Evolutionary conservation across 768 basidiomycete genomes (phyloP).

Genomic region (Neoboletus brunneissimus): DNA sequence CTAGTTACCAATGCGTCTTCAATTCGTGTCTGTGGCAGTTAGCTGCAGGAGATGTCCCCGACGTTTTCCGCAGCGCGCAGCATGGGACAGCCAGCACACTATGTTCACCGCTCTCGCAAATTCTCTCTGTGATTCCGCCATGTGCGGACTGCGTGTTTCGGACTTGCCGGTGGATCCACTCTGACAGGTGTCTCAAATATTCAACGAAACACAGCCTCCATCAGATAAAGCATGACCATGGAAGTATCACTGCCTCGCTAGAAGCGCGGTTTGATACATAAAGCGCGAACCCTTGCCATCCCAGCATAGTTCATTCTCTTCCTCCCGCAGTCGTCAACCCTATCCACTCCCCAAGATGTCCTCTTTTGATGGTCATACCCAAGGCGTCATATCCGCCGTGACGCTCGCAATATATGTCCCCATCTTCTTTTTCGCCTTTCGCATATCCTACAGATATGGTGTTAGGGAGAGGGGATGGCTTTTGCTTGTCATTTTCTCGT

Average conservation of each 20-base stretch:
- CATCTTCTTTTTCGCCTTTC: conserved; percentile 43
- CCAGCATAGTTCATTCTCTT: background rate
- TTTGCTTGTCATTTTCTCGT: conserved; percentile 59
- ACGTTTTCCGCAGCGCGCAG: background rate
- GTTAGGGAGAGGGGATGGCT: conserved; percentile 63
- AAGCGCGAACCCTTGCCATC: conserved; percentile 7
- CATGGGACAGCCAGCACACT: background rate
- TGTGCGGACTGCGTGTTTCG: background rate
- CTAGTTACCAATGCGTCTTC: too few species aligned
- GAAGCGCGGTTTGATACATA: conserved; percentile 16
- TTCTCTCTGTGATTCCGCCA: background rate
- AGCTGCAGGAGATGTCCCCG: background rate
- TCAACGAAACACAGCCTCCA: conserved; percentile 12
- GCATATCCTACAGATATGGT: conserved; percentile 53
- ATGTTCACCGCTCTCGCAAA: too few species aligned
- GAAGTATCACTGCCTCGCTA: conserved; percentile 20
- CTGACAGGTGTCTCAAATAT: background rate
- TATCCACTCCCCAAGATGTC: conserved; percentile 22
- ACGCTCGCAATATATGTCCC: conserved; percentile 61
- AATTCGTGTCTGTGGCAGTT: background rate
- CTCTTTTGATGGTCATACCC: conserved; percentile 30
- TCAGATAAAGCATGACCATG: background rate
- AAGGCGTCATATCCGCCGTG: conserved; percentile 56
- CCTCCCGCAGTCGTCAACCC: background rate
- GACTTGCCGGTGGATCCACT: background rate